A percentile compares a stretch with the other conserved stretches of the same genome.
These are phyloP conservation scores for Rhododendron williamsianum DNA, from an alignment of 148 eudicot species.

Conservation along the genomic window DNA sequence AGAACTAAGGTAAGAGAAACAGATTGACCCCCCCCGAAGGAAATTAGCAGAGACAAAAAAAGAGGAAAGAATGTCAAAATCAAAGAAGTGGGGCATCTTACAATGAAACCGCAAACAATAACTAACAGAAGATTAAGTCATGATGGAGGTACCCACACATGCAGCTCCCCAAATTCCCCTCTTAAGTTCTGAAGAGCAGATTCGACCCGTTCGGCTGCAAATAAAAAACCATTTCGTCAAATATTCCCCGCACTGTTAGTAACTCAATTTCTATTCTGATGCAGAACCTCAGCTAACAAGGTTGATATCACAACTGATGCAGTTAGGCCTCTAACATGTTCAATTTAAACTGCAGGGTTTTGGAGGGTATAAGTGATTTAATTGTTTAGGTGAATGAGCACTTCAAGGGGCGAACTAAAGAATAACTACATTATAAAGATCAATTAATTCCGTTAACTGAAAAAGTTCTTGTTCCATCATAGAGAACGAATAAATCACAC, in stretches of 20 bases:
- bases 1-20: background rate
- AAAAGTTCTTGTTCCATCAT: background rate
- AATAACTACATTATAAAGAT: background rate
- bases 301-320: background rate
- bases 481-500: background rate
- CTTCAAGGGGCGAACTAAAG: background rate
- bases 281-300: background rate
- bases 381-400: background rate
- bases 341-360: background rate
- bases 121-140: slow-evolving; percentile 14
- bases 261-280: background rate
- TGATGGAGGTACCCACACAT: slow-evolving; percentile 94
- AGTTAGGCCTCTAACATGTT: background rate
- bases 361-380: background rate
- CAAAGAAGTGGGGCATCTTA: slow-evolving; percentile 9
- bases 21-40: background rate
- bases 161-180: slow-evolving; percentile 76
- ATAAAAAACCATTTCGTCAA: background rate
- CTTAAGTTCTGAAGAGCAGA: slow-evolving; percentile 56
- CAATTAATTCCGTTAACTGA: background rate
- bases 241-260: background rate
- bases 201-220: slow-evolving; percentile 73
- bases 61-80: background rate
- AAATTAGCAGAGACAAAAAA: background rate
- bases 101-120: background rate